Conservation (phyloP, 352 stramenopile genomes). For the Pythium volutum region DNA sequence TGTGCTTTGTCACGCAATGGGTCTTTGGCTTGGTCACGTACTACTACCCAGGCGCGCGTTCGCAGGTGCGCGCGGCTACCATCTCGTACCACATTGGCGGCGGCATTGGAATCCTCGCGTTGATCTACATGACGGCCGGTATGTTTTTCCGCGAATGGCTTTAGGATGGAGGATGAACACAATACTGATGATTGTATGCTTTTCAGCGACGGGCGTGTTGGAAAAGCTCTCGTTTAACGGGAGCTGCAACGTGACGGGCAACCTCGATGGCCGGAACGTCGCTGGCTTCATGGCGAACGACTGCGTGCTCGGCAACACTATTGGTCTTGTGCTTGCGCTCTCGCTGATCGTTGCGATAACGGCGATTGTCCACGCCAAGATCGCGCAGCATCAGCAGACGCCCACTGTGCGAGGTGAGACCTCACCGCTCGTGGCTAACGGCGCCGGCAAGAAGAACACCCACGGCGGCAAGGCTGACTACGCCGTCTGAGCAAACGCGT, state of each 20-base stretch:
- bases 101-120: conserved; percentile 57
- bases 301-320: conserved; percentile 73
- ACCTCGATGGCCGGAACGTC: conserved; percentile 58
- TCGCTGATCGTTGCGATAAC: conserved; percentile 38
- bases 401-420: conserved; percentile 33
- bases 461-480: conserved; percentile 15
- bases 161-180: too few relatives aligned
- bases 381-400: conserved; percentile 21
- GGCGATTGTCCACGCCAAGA: conserved; percentile 55
- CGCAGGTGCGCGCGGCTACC: conserved; percentile 35
- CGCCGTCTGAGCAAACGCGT: conserved; percentile 29
- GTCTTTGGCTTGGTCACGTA: conserved; percentile 65
- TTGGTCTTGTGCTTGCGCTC: conserved; percentile 59
- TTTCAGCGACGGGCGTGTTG: conserved; percentile 61
- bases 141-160: neutral
- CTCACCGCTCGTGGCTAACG: conserved; percentile 36
- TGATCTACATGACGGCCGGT: conserved; percentile 62
- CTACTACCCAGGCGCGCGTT: conserved; percentile 66
- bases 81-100: conserved; percentile 67
- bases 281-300: conserved; percentile 68
- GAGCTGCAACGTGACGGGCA: conserved; percentile 78
- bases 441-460: neutral
- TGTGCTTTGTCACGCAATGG: conserved; percentile 48
- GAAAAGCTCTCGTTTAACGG: conserved; percentile 86
- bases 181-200: neutral